These are phyloP conservation scores for Saccharomycopsis javanensis DNA, from an alignment of 805 yeast species.

Conservation along the genomic window DNA sequence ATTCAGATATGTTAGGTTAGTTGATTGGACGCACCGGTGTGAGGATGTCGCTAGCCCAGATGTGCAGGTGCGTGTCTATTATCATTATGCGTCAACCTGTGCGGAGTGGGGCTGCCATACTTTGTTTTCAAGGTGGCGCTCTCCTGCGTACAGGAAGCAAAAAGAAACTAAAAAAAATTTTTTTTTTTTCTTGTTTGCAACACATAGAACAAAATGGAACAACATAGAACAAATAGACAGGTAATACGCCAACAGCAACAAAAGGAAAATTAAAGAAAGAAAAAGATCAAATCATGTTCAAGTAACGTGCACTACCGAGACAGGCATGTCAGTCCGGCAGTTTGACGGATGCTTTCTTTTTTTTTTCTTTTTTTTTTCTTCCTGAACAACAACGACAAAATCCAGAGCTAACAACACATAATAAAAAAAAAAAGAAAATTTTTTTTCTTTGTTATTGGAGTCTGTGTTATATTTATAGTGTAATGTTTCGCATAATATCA, in stretches of 20 bases:
- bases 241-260: not conserved
- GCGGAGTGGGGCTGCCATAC: not conserved
- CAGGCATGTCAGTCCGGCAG: not conserved
- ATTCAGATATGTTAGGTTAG: too few relatives aligned
- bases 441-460: not conserved
- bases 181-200: not conserved
- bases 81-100: not conserved
- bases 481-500: not conserved
- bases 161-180: not conserved
- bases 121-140: not conserved
- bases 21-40: too few relatives aligned
- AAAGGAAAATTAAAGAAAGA: not conserved
- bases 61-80: too few relatives aligned
- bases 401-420: not conserved
- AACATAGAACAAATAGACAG: not conserved
- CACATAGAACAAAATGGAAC: not conserved
- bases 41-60: too few relatives aligned
- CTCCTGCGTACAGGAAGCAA: not conserved
- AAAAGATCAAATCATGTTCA: too few relatives aligned
- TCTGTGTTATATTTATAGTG: not conserved
- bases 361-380: not conserved
- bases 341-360: not conserved
- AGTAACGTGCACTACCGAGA: not conserved
- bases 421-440: not conserved
- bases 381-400: constrained; percentile 2